Conservation (phyloP, 129 eudicot species). For the Gnaphalium uliginosum region DNA sequence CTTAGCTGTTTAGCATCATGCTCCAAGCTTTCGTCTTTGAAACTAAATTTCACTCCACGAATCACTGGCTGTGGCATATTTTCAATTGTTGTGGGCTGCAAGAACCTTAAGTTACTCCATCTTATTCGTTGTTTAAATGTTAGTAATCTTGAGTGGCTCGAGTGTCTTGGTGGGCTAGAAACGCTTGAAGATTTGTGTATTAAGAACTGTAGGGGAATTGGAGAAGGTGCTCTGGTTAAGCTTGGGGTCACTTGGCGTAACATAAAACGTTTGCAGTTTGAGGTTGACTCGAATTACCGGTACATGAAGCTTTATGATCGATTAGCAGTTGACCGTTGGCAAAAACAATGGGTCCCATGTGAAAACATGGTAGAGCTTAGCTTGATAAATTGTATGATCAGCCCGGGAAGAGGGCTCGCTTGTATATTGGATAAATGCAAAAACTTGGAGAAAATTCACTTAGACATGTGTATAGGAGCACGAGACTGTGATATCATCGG, state of each 20-base stretch:
- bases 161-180: slow-evolving; percentile 71
- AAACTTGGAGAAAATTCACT: slow-evolving; percentile 59
- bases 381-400: slow-evolving; percentile 67
- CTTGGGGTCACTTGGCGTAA: slow-evolving; percentile 71
- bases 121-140: slow-evolving; percentile 66
- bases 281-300: slow-evolving; percentile 67
- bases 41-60: slow-evolving; percentile 70
- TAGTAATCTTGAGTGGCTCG: slow-evolving; percentile 79
- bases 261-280: slow-evolving; percentile 58
- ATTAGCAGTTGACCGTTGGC: slow-evolving; percentile 72
- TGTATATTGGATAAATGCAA: slow-evolving; percentile 73
- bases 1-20: slow-evolving; percentile 58
- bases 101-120: slow-evolving; percentile 55
- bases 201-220: slow-evolving; percentile 76
- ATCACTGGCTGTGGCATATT: slow-evolving; percentile 76
- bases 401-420: slow-evolving; percentile 85
- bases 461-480: slow-evolving; percentile 85
- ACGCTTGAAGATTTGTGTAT: slow-evolving; percentile 65
- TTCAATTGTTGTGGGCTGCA: slow-evolving; percentile 66
- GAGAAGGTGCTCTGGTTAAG: slow-evolving; percentile 75
- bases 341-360: slow-evolving; percentile 62
- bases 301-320: slow-evolving; percentile 75
- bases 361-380: slow-evolving; percentile 69
- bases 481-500: slow-evolving; percentile 59
- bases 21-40: slow-evolving; percentile 63